Evolutionary conservation across 176 grass and related monocot species (phyloP).

Genomic region (Hsuehochloa calcarea): DNA sequence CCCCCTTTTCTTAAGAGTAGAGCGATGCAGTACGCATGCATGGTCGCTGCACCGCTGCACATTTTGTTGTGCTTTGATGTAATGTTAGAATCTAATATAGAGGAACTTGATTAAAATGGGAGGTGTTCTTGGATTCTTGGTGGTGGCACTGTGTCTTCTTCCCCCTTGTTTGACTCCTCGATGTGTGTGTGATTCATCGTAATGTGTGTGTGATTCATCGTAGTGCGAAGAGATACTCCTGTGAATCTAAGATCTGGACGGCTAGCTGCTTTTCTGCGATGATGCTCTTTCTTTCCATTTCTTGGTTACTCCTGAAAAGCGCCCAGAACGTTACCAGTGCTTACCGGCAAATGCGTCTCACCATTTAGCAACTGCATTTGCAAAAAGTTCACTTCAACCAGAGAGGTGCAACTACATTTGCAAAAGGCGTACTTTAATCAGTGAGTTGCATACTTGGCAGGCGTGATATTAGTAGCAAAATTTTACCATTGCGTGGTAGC

Average conservation of each 20-base stretch:
- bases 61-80: conserved; percentile 10
- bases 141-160: neutral
- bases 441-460: neutral
- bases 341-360: neutral
- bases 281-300: neutral
- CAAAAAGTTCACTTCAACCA: neutral
- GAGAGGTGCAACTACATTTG: neutral
- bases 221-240: conserved; percentile 24
- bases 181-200: conserved; percentile 16
- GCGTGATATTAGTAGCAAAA: neutral
- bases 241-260: neutral
- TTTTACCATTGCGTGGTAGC: neutral
- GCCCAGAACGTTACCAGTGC: neutral
- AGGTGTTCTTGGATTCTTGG: neutral
- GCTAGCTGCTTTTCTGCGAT: neutral
- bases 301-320: neutral
- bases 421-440: neutral
- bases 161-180: neutral
- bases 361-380: neutral
- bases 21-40: conserved; percentile 13
- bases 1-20: neutral
- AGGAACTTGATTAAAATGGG: neutral
- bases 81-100: conserved; percentile 6
- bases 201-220: conserved; percentile 21
- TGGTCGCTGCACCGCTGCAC: conserved; percentile 1